These are phyloP conservation scores for Gastrolobium villosum DNA, from an alignment of 306 rosid species.

Conservation along the genomic window DNA sequence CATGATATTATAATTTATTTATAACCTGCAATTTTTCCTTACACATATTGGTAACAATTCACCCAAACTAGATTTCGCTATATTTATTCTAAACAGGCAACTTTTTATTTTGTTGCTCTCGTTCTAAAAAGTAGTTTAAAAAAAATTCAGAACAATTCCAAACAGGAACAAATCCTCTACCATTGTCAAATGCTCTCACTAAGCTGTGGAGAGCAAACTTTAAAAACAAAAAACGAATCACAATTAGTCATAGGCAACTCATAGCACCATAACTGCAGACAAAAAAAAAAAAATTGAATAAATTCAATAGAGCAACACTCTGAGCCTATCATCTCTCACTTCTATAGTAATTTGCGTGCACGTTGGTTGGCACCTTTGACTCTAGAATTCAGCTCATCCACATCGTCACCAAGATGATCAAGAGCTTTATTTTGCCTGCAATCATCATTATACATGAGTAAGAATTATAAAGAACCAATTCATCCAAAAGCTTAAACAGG, in stretches of 20 bases:
- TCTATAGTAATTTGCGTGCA: conserved; percentile 68
- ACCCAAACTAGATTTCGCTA: neutral
- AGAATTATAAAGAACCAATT: too few species aligned
- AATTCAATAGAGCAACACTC: neutral
- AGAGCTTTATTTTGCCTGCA: conserved; percentile 96
- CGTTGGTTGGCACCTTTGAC: conserved; percentile 92
- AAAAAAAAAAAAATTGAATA: neutral
- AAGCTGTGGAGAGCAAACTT: neutral
- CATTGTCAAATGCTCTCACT: conserved; percentile 6
- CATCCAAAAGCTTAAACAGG: too few species aligned
- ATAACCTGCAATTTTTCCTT: neutral
- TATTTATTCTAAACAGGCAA: neutral
- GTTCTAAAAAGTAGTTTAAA: neutral
- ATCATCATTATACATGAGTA: too few species aligned
- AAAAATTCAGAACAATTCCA: neutral
- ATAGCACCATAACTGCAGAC: conserved; percentile 3
- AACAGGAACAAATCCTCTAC: conserved; percentile 20
- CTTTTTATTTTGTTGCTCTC: neutral
- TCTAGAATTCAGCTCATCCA: conserved; percentile 78
- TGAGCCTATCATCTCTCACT: conserved; percentile 46
- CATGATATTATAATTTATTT: neutral
- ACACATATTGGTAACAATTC: neutral
- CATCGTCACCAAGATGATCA: conserved; percentile 80
- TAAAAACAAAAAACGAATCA: neutral
- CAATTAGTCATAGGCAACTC: neutral